Base-by-base conservation (phyloP, 2,329 filamentous ascomycete species). In the Colletotrichum magnum region DNA sequence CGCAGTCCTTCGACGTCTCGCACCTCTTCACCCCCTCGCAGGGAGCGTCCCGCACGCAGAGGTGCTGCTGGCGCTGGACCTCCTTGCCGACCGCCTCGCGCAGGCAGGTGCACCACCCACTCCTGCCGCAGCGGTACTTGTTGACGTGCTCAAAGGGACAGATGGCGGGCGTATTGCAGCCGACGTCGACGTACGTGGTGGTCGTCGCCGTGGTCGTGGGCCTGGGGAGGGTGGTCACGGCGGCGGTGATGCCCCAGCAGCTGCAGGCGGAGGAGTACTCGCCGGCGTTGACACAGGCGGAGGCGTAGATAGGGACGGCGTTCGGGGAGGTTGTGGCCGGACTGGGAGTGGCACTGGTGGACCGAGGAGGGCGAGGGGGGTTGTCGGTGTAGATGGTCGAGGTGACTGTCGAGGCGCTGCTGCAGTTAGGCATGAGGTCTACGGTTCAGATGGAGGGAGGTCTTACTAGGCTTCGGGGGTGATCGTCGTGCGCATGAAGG, bases 191-290 rank as follows among this genome's bases (percentile, higher is more conserved):
- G 36, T 59, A 60, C 12, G 21, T 13, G 58, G 81, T 84, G 53
- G 81, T 78, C 16, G 80, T 83, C 50, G 75, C 74, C n/a, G 80
- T 83, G 56, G 77, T 74, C 60, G 80, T 83, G 32, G 81, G 78
- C 50, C 72, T 72, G 16, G 79, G 71, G 50, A 78, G 80, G 7
- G 82, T 83, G 56, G 75, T 79, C 41, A 78, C 75, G 15, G 74
- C 68, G 28, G 76, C 75, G 26, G 80, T 81, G 72, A 84, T 77
- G 58, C 80, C 81, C 76, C 79, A 85, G 79, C 83, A 84, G 67
- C 76, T 77, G 79, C 82, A 85, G 58, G 79, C 82, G 41, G 81
- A 81, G 45, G 80, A 75, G 76, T 82, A 84, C 43, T 72, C 73
- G 39, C 74, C 67, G 12, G 45, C 2, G 7, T 36, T n/a, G 59